These are phyloP conservation scores for Venturiaceae sp. DNA, from an alignment of 2,329 filamentous ascomycete species.

Conservation along the genomic window DNA sequence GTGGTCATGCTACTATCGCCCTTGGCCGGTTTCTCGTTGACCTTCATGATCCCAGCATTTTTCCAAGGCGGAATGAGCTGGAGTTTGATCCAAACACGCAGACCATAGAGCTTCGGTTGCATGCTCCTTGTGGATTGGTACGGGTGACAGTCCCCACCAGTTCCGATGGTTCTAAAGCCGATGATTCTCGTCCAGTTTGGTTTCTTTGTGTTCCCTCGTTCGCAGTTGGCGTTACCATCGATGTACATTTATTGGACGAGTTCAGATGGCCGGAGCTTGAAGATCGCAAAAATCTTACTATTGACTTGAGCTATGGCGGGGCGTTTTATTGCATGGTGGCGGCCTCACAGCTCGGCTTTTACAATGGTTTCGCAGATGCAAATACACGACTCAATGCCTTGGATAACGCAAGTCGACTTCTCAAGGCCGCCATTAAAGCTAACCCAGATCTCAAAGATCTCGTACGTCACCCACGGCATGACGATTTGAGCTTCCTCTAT, in stretches of 20 bases:
- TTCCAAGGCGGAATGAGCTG: slow-evolving; percentile 26
- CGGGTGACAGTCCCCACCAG: slow-evolving; percentile 27
- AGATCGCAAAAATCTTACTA: slow-evolving; percentile 15
- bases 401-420: slow-evolving; percentile 20
- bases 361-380: slow-evolving; percentile 13
- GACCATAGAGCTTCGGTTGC: slow-evolving; percentile 25
- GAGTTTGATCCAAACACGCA: slow-evolving; percentile 15
- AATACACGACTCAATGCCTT: slow-evolving; percentile 19
- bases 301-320: slow-evolving; percentile 33
- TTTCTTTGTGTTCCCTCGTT: slow-evolving; percentile 35
- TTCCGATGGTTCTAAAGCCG: slow-evolving; percentile 19
- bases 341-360: slow-evolving; percentile 29
- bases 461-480: slow-evolving; percentile 21
- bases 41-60: slow-evolving; percentile 25
- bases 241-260: slow-evolving; percentile 19
- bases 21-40: slow-evolving; percentile 30
- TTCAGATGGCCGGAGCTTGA: slow-evolving; percentile 30
- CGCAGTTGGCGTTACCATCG: slow-evolving; percentile 22
- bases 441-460: slow-evolving; percentile 13
- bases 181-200: slow-evolving; percentile 27
- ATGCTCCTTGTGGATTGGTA: slow-evolving; percentile 36
- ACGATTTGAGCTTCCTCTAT: slow-evolving; percentile 28
- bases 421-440: slow-evolving; percentile 22
- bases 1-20: slow-evolving; percentile 43
- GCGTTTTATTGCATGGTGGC: slow-evolving; percentile 33